Evolutionary conservation across 75 land plant species (phyloP).

Genomic region (Isoetes taiwanensis): DNA sequence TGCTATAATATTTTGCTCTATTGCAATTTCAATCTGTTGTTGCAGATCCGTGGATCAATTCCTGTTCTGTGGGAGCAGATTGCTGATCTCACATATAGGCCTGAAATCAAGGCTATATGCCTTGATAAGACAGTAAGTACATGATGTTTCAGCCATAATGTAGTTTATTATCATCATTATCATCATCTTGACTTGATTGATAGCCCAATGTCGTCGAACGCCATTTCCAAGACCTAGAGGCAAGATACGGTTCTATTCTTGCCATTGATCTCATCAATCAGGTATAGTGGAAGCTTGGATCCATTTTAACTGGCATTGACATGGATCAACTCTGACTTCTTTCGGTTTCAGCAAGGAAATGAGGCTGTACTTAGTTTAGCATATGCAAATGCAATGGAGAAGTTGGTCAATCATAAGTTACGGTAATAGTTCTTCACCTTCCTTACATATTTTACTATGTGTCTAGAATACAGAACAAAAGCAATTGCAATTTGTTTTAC

Average conservation of each 20-base stretch:
- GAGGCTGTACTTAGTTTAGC: slow-evolving; percentile 69
- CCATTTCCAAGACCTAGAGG: slow-evolving; percentile 64
- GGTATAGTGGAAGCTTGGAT: too few species aligned
- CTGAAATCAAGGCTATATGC: slow-evolving; percentile 50
- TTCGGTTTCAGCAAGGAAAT: slow-evolving; percentile 60
- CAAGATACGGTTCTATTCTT: slow-evolving; percentile 64
- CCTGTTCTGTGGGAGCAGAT: slow-evolving; percentile 93
- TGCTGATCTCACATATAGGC: slow-evolving; percentile 91
- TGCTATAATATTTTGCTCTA: too few species aligned
- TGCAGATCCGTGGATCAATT: slow-evolving; percentile 84
- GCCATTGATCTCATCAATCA: slow-evolving; percentile 80
- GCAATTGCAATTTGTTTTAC: too few species aligned
- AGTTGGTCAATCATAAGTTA: slow-evolving; percentile 47
- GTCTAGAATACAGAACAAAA: too few species aligned
- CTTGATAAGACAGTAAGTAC: slow-evolving; percentile 68
- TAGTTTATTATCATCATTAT: too few species aligned
- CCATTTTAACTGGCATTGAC: too few species aligned
- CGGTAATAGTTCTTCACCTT: too few species aligned
- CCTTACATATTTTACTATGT: too few species aligned
- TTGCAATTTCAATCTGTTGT: too few species aligned
- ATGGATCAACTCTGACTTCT: too few species aligned
- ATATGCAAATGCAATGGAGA: slow-evolving; percentile 64
- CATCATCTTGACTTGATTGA: too few species aligned
- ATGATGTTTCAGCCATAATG: too few species aligned
- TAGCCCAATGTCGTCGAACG: slow-evolving; percentile 72